Conservation (phyloP, 768 basidiomycete species). For the Termitomyces sp. region DNA sequence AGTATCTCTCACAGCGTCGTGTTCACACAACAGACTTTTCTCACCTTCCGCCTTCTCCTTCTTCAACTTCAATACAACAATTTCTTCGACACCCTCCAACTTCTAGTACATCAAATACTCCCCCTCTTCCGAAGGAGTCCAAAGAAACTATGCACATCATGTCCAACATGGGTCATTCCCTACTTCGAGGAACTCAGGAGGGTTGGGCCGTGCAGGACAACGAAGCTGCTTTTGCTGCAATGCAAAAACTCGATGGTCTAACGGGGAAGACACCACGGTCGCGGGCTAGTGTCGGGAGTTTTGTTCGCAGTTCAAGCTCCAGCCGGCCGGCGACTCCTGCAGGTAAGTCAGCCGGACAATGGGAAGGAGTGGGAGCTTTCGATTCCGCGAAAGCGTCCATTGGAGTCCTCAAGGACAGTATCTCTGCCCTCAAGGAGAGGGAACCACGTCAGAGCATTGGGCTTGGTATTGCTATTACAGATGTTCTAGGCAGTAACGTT, state of each 20-base stretch:
- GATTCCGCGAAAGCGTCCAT: constrained; percentile 35
- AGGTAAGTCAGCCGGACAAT: constrained; percentile 57
- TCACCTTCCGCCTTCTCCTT: constrained; percentile 86
- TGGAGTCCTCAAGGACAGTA: constrained; percentile 33
- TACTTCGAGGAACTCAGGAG: constrained; percentile 82
- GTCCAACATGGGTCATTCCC: constrained; percentile 75
- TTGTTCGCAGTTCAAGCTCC: constrained; percentile 56
- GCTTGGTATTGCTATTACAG: constrained; percentile 27
- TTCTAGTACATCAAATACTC: constrained; percentile 32
- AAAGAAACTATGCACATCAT: constrained; percentile 41
- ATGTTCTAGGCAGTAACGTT: constrained; percentile 28
- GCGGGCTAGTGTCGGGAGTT: constrained; percentile 70
- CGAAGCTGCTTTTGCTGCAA: constrained; percentile 82
- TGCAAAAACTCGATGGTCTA: constrained; percentile 90
- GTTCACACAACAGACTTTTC: constrained; percentile 76
- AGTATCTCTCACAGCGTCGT: constrained; percentile 47
- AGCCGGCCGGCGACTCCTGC: constrained; percentile 76
- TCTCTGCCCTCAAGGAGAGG: constrained; percentile 37
- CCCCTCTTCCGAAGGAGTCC: constrained; percentile 32
- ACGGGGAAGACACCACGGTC: constrained; percentile 70
- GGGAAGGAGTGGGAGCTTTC: constrained; percentile 60
- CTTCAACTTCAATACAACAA: constrained; percentile 84
- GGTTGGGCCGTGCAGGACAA: constrained; percentile 88
- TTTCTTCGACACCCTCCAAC: constrained; percentile 57
- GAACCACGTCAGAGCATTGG: constrained; percentile 33